Percentiles rank a stretch among this genome's conserved stretches.
Evolutionary conservation across 768 basidiomycete genomes (phyloP).

Genomic region (Fomitopsis pulvina): DNA sequence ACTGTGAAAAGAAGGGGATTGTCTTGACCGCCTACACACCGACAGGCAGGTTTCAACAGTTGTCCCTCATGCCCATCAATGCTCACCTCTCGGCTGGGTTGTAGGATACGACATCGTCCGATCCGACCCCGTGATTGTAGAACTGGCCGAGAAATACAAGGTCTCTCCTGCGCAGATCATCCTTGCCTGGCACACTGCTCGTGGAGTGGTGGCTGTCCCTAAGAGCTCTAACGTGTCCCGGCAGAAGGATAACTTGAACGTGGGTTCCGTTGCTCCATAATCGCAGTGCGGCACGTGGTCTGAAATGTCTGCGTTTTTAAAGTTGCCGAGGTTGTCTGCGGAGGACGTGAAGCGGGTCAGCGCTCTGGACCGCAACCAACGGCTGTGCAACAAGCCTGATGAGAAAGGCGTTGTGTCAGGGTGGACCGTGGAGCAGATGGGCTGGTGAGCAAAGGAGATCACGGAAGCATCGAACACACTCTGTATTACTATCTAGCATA

Average conservation of each 20-base stretch:
- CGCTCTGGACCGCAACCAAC: conserved; percentile 27
- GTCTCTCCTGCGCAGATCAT: conserved; percentile 41
- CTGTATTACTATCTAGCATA: no score
- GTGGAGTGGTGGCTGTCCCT: conserved; percentile 38
- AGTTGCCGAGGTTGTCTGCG: conserved; percentile 26
- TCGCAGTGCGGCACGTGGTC: not conserved
- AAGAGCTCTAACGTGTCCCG: conserved; percentile 40
- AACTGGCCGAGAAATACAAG: conserved; percentile 41
- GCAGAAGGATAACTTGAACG: conserved; percentile 45
- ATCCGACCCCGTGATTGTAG: conserved; percentile 36
- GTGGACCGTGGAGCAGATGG: conserved; percentile 33
- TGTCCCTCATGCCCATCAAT: no score
- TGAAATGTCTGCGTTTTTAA: not conserved
- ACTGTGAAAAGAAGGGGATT: conserved; percentile 44
- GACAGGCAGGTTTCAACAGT: conserved; percentile 30
- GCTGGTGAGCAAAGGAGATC: conserved; percentile 25
- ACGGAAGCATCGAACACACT: not conserved
- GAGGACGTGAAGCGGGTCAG: conserved; percentile 29
- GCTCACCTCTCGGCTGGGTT: no score
- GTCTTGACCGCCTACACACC: conserved; percentile 43
- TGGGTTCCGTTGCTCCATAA: conserved; percentile 19
- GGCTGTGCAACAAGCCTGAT: conserved; percentile 27
- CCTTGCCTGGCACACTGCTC: conserved; percentile 44
- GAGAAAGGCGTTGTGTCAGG: conserved; percentile 26
- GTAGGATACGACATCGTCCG: conserved; percentile 38